Percentiles rank a stretch among this genome's conserved stretches.
Evolutionary conservation across 305 asterid genomes (phyloP).

Genomic region (Solanum hybrid): DNA sequence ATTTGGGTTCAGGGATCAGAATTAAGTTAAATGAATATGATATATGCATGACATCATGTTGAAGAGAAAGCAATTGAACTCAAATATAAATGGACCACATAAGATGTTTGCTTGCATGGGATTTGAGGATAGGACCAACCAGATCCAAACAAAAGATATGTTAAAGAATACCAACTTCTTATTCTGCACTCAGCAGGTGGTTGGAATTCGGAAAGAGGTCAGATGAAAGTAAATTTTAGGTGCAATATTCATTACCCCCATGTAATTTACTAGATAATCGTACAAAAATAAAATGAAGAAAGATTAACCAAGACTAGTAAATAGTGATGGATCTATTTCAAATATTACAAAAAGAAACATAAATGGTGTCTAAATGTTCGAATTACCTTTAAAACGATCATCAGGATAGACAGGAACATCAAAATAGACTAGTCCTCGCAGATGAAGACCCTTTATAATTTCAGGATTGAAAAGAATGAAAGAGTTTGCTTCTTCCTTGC

Average conservation of each 20-base stretch:
- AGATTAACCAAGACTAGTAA: neutral
- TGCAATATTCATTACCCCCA: neutral
- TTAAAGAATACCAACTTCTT: neutral
- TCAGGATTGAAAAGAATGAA: slow-evolving; percentile 87
- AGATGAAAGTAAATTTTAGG: neutral
- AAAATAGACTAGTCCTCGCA: slow-evolving; percentile 89
- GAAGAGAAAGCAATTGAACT: neutral
- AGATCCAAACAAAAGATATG: neutral
- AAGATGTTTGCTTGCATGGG: neutral
- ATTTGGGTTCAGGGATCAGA: neutral
- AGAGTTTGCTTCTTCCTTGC: slow-evolving; percentile 96
- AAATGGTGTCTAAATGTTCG: neutral
- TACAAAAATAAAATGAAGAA: neutral
- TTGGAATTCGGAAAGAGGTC: neutral
- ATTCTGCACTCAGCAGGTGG: neutral
- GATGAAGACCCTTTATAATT: slow-evolving; percentile 67
- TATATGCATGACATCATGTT: neutral
- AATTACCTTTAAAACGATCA: slow-evolving; percentile 92
- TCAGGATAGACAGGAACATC: slow-evolving; percentile 95
- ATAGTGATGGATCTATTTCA: neutral
- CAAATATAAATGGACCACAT: neutral
- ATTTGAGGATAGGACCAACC: neutral
- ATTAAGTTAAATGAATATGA: neutral
- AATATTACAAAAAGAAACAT: neutral
- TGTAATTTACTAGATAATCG: neutral